These are phyloP conservation scores for maize (Zea mays) DNA, from an alignment of 176 grass and related monocot species.

Conservation along the genomic window DNA sequence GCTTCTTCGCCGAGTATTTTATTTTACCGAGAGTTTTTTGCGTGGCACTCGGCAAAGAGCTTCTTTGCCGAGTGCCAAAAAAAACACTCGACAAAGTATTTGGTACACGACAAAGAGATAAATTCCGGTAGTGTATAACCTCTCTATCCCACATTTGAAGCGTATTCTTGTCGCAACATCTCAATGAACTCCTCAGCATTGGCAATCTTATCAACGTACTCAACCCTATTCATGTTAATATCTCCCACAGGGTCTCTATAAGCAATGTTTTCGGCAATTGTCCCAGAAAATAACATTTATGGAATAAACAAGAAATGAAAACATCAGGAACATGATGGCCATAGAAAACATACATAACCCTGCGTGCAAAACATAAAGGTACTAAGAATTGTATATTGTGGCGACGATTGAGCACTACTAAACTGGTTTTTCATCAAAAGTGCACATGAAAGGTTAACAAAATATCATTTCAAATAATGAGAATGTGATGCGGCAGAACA, in stretches of 20 bases:
- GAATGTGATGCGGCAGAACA: not conserved
- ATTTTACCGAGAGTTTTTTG: no score
- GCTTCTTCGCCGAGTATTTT: no score
- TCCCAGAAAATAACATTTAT: constrained; percentile 84
- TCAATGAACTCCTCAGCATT: constrained; percentile 78
- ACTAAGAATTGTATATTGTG: constrained; percentile 5
- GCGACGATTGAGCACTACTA: not conserved
- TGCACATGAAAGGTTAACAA: constrained; percentile 7
- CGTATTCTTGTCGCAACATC: constrained; percentile 57
- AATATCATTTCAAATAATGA: constrained; percentile 8
- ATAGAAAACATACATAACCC: not conserved
- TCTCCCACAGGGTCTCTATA: constrained; percentile 58
- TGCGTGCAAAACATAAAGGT: constrained; percentile 9
- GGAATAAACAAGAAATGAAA: constrained; percentile 32
- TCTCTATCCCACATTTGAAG: constrained; percentile 65
- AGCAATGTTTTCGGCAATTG: constrained; percentile 79
- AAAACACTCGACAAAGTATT: no score
- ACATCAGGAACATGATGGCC: constrained; percentile 16
- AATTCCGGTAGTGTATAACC: no score
- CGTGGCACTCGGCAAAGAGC: no score
- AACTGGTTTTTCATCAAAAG: not conserved
- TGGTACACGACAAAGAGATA: no score
- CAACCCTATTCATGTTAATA: constrained; percentile 48
- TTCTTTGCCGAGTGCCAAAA: no score
- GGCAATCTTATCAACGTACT: constrained; percentile 73